Evolutionary conservation across 345 rosid species (phyloP).

Genomic region (Stellera chamaejasme): DNA sequence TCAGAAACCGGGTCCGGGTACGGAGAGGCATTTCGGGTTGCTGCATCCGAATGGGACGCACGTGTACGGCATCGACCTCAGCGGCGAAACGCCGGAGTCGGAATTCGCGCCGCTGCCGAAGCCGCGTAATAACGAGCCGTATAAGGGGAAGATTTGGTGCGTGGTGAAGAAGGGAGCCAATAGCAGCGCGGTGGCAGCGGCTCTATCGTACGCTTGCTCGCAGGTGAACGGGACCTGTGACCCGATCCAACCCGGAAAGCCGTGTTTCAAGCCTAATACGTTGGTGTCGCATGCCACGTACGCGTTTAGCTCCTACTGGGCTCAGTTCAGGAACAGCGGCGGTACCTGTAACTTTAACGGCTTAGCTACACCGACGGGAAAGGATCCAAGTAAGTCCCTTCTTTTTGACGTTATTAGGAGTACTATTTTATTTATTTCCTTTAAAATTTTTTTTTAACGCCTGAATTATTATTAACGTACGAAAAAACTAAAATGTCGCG

Average conservation of each 20-base stretch:
- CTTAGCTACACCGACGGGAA: constrained; percentile 46
- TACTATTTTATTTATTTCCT: too few species aligned
- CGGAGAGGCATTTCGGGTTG: constrained; percentile 80
- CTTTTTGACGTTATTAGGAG: not conserved
- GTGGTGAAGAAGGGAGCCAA: constrained; percentile 36
- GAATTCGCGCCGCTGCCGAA: constrained; percentile 34
- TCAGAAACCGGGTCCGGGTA: constrained; percentile 57
- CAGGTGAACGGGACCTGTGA: constrained; percentile 45
- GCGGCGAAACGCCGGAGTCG: constrained; percentile 24
- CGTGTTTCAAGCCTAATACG: constrained; percentile 51
- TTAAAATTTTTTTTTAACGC: too few species aligned
- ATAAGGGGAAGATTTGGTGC: constrained; percentile 59
- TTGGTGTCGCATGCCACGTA: constrained; percentile 53
- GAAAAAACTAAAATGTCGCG: too few species aligned
- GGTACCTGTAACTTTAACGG: constrained; percentile 69
- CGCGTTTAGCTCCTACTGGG: constrained; percentile 78
- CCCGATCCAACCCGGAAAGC: constrained; percentile 41
- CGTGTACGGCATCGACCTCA: constrained; percentile 46
- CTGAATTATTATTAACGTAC: too few species aligned
- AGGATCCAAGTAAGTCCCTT: constrained; percentile 56
- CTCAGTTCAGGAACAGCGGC: constrained; percentile 42
- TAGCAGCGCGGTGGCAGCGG: constrained; percentile 25
- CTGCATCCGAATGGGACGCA: constrained; percentile 35
- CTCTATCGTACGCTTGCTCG: constrained; percentile 37
- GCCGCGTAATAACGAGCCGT: constrained; percentile 40